Conservation (phyloP, 495 filamentous ascomycete species). For the Xylaria flabelliformis region DNA sequence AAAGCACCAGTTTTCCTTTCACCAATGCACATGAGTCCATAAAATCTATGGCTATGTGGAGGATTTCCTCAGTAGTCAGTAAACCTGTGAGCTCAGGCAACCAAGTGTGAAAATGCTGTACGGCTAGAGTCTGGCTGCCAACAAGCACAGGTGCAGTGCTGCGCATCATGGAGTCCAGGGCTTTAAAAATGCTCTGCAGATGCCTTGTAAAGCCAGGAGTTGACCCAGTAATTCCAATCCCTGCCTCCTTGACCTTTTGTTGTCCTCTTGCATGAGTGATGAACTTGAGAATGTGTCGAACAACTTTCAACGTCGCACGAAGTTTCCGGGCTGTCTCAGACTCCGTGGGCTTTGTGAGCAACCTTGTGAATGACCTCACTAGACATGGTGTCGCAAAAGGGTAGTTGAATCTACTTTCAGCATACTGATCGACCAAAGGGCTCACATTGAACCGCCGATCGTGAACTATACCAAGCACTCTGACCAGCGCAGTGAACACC, state of each 20-base stretch:
- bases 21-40: constrained; percentile 88
- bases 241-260: constrained; percentile 86
- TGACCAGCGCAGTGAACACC: constrained; percentile 87
- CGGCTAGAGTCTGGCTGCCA: constrained; percentile 91
- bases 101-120: constrained; percentile 97
- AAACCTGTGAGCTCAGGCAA: constrained; percentile 82
- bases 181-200: constrained; percentile 85
- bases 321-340: constrained; percentile 81
- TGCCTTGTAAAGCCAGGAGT: constrained; percentile 81
- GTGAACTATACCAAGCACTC: constrained; percentile 89
- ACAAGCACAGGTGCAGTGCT: constrained; percentile 83
- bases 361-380: constrained; percentile 81
- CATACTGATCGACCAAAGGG: constrained; percentile 89
- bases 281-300: constrained; percentile 89
- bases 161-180: constrained; percentile 85
- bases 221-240: constrained; percentile 83
- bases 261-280: constrained; percentile 88
- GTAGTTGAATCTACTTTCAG: constrained; percentile 89
- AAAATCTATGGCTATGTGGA: constrained; percentile 90
- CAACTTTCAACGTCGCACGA: constrained; percentile 93
- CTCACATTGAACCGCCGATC: constrained; percentile 92
- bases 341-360: constrained; percentile 80
- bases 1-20: constrained; percentile 92
- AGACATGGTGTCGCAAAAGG: constrained; percentile 93
- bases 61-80: constrained; percentile 80